Evolutionary conservation across 805 yeast species (phyloP), one percentile per base, ranked within the genome.

Genomic region (Zygoascus tannicola): DNA sequence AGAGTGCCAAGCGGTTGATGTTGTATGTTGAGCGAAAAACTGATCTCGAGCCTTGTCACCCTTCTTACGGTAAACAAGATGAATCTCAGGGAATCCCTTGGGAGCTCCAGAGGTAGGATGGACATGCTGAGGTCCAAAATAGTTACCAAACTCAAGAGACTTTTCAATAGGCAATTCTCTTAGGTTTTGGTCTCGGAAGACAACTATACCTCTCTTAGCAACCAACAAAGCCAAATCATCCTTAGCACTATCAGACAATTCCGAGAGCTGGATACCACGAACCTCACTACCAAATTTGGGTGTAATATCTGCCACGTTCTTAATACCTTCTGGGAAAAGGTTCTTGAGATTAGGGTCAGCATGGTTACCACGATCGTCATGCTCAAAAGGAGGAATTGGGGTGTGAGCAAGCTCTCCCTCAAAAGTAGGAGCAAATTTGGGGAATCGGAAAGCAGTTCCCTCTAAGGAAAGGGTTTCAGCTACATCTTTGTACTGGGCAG

Each of bases 61-160:
- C 38, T 67, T 65, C 39, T 70, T 63, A 38, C 82, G 68, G 60
- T 74, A 78, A 18, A 79, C 76, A 32, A 80, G 64, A 51, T 79
- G 85, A 49, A 81, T 69, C 47, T 78, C 78, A 3, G 83, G 80
- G 48, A 64, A 65, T 5, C 66, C 69, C 49, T 63, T 66, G 23
- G 83, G 86, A 14, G 83, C 78, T 19, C 87, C 86, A 8, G 83
- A 75, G 10, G 84, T 78, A 38, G 85, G 85, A 57, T 82, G 88
- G 47, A 80, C 70, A 60, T 82, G 87, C 47, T 77, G 69, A 30
- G 78, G 78, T 28, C 90, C 88, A 57, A 77, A 82, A 57, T 81
- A 74, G 38, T 62, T 63, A 40, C 82, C 85, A 62, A 68, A 78
- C 33, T 80, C 67, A 36, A 58, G 48, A 3, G 62, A 57, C 45